Conservation (phyloP, 371 early-diverging fungal species). For the Zopfochytrium polystomum region DNA sequence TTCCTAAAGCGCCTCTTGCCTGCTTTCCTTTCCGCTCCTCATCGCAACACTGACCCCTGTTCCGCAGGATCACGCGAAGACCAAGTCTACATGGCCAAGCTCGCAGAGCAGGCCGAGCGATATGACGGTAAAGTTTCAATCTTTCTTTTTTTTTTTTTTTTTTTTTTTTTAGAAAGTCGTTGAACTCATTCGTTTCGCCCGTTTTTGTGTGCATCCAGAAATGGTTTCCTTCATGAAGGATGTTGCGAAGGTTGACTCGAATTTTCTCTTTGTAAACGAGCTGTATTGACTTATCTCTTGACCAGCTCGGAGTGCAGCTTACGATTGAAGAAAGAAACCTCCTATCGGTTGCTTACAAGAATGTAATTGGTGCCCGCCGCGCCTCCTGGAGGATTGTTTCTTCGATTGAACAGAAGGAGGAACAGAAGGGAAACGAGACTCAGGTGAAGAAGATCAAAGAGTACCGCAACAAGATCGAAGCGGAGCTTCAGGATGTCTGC, state of each 20-base stretch:
- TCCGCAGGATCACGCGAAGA: slow-evolving; percentile 37
- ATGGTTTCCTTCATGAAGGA: slow-evolving; percentile 95
- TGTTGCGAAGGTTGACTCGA: slow-evolving; percentile 52
- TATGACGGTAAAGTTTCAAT: slow-evolving; percentile 97
- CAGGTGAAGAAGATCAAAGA: slow-evolving; percentile 87
- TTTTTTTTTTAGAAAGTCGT: too few relatives aligned
- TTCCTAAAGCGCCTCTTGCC: too few relatives aligned
- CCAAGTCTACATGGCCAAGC: slow-evolving; percentile 86
- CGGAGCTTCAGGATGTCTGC: slow-evolving; percentile 94
- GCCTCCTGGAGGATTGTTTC: slow-evolving; percentile 99
- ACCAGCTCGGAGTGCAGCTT: slow-evolving; percentile 68
- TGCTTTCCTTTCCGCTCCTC: too few relatives aligned
- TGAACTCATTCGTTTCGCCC: neutral
- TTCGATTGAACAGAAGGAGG: slow-evolving; percentile 98
- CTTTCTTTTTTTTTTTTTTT: too few relatives aligned
- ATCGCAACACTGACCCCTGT: too few relatives aligned
- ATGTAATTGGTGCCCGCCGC: slow-evolving; percentile 98
- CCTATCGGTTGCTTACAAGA: slow-evolving; percentile 99
- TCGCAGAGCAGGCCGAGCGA: slow-evolving; percentile 98
- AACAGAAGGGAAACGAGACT: slow-evolving; percentile 80
- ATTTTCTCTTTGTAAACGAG: too few relatives aligned
- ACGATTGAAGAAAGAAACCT: slow-evolving; percentile 97
- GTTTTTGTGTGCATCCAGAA: slow-evolving; percentile 57
- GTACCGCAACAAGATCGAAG: slow-evolving; percentile 90
- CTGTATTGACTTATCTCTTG: too few relatives aligned